Evolutionary conservation across 345 rosid genomes (phyloP).

Genomic region (Bruguiera parviflora): DNA sequence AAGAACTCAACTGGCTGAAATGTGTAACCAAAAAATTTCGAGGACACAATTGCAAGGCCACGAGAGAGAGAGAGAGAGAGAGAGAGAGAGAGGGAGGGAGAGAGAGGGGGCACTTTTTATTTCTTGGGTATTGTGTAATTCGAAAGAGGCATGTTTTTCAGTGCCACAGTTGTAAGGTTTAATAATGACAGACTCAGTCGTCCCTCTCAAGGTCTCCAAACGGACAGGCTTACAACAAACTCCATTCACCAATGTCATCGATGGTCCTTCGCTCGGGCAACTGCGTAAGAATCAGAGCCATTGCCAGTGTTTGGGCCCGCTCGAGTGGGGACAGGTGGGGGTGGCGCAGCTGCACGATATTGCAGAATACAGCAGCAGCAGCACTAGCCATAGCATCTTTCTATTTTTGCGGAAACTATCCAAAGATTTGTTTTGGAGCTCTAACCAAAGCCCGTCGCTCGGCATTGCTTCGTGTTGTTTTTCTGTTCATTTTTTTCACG

Average conservation of each 20-base stretch:
- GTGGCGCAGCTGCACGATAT: too few relatives aligned
- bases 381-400: conserved; percentile 25
- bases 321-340: neutral
- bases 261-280: conserved; percentile 2
- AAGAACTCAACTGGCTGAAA: neutral
- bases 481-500: conserved; percentile 9
- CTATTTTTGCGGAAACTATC: conserved; percentile 32
- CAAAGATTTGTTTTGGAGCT: conserved; percentile 12
- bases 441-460: conserved; percentile 1
- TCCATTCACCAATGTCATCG: conserved; percentile 13
- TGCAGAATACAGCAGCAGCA: conserved; percentile 8
- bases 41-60: neutral
- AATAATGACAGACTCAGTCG: conserved; percentile 31
- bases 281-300: conserved; percentile 34
- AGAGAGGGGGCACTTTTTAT: conserved; percentile 16
- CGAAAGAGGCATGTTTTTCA: conserved; percentile 58
- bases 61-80: neutral
- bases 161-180: conserved; percentile 50
- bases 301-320: neutral
- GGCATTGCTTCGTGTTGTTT: too few relatives aligned
- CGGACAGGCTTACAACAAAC: conserved; percentile 40
- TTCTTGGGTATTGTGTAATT: neutral
- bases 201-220: conserved; percentile 37
- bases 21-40: conserved; percentile 21
- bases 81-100: conserved; percentile 11